These are phyloP conservation scores for Pseudopithomyces chartarum DNA, from an alignment of 2,329 filamentous ascomycete species.

Conservation along the genomic window DNA sequence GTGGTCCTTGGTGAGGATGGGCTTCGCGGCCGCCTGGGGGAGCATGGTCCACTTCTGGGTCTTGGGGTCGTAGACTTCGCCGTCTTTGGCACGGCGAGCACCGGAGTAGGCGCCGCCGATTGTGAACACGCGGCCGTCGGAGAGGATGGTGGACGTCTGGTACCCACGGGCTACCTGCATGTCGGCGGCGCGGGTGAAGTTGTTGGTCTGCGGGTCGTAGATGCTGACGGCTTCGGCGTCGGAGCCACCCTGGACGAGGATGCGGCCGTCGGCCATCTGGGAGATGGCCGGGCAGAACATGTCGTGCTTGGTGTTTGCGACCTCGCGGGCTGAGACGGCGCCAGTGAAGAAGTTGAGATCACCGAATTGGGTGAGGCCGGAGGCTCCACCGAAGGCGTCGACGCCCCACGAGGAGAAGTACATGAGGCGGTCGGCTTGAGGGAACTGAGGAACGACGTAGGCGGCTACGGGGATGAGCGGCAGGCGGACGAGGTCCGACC, in stretches of 20 bases:
- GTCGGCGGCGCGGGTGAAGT: background rate
- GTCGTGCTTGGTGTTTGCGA: background rate
- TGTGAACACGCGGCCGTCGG: background rate
- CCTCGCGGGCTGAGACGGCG: background rate
- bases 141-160: background rate
- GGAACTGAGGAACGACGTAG: slow-evolving; percentile 32
- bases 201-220: background rate
- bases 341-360: background rate
- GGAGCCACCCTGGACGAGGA: background rate
- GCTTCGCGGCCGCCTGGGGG: background rate
- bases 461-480: slow-evolving; percentile 37
- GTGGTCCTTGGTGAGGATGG: background rate
- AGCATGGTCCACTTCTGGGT: background rate
- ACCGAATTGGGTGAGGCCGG: background rate
- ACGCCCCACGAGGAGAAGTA: slow-evolving; percentile 35
- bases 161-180: background rate
- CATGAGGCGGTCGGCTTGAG: slow-evolving; percentile 24
- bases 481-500: slow-evolving; percentile 31
- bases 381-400: slow-evolving; percentile 21
- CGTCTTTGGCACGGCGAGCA: background rate
- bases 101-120: background rate
- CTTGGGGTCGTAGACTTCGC: background rate
- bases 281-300: background rate
- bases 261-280: background rate
- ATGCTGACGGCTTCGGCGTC: background rate